Evolutionary conservation across 1,139 yeast genomes (phyloP).

Genomic region (Geotrichum aggregatum): DNA sequence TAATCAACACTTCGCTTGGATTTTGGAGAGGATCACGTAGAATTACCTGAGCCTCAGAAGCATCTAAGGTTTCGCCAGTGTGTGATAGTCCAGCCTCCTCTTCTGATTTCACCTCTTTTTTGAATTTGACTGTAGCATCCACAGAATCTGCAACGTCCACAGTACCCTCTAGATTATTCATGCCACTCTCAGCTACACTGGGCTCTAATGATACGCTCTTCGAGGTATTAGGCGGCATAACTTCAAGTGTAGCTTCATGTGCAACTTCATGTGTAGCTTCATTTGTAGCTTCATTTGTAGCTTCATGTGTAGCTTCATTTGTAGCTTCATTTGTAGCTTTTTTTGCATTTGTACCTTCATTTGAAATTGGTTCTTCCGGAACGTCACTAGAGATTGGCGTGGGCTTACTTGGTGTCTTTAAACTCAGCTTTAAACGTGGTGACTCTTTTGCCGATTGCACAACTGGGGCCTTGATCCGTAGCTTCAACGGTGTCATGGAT

Average conservation of each 20-base stretch:
- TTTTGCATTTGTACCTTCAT: not conserved
- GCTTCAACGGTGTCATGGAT: constrained; percentile 7
- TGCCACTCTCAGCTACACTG: not conserved
- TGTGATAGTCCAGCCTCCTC: constrained; percentile 13
- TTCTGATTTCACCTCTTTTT: constrained; percentile 19
- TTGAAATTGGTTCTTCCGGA: not conserved
- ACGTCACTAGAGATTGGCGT: not conserved
- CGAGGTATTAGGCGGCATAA: not conserved
- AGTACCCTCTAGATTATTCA: not conserved
- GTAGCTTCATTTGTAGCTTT: constrained; percentile 2
- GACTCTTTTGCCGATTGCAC: constrained; percentile 1
- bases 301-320: constrained; percentile 8
- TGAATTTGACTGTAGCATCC: constrained; percentile 15
- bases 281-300: constrained; percentile 16
- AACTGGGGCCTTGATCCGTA: constrained; percentile 6
- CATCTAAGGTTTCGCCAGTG: constrained; percentile 17
- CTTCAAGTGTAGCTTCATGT: not conserved
- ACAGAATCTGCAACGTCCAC: constrained; percentile 28
- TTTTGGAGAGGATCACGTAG: constrained; percentile 4
- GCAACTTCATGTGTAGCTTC: constrained; percentile 18
- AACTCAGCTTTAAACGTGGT: constrained; percentile 1
- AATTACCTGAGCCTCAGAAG: constrained; percentile 5
- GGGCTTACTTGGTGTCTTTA: not conserved
- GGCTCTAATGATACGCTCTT: not conserved
- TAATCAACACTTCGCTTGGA: constrained; percentile 2